Conservation (phyloP, 1,139 yeast species). For the Hansenula lynferdii region DNA sequence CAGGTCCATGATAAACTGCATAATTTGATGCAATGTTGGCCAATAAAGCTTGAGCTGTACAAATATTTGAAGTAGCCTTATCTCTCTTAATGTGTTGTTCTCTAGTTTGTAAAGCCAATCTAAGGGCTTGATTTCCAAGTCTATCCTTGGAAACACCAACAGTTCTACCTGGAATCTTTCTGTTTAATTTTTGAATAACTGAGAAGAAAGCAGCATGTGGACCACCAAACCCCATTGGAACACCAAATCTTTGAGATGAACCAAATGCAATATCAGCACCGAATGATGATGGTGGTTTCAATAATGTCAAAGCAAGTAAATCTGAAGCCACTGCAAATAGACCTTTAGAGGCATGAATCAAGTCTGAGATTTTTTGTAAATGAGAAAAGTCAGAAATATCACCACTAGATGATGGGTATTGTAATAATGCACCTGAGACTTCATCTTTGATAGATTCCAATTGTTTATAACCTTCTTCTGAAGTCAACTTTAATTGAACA, state of each 20-base stretch:
- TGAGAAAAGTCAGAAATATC: constrained; percentile 44
- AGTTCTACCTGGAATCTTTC: constrained; percentile 95
- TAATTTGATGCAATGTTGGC: constrained; percentile 96
- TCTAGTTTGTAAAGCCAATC: constrained; percentile 94
- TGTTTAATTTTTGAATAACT: constrained; percentile 67
- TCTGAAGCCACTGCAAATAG: constrained; percentile 85
- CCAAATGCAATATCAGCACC: constrained; percentile 95
- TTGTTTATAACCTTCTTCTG: constrained; percentile 34
- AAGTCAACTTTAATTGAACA: constrained; percentile 50
- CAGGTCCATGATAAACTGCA: constrained; percentile 94
- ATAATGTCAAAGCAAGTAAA: constrained; percentile 76
- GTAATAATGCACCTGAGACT: constrained; percentile 80
- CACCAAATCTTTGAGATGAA: constrained; percentile 93
- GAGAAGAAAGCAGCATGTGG: constrained; percentile 99
- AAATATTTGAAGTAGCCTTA: constrained; percentile 94
- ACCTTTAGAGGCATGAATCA: constrained; percentile 69
- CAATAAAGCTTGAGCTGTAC: constrained; percentile 94
- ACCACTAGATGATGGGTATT: constrained; percentile 91
- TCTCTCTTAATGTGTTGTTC: constrained; percentile 98
- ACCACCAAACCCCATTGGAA: constrained; percentile 97
- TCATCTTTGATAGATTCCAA: constrained; percentile 35
- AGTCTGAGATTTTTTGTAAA: constrained; percentile 52
- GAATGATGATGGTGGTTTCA: constrained; percentile 78
- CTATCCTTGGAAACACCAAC: constrained; percentile 93
- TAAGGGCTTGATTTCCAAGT: constrained; percentile 79